Conservation (phyloP, 192 early-diverging fungal species). For the Coemansia sp. region DNA sequence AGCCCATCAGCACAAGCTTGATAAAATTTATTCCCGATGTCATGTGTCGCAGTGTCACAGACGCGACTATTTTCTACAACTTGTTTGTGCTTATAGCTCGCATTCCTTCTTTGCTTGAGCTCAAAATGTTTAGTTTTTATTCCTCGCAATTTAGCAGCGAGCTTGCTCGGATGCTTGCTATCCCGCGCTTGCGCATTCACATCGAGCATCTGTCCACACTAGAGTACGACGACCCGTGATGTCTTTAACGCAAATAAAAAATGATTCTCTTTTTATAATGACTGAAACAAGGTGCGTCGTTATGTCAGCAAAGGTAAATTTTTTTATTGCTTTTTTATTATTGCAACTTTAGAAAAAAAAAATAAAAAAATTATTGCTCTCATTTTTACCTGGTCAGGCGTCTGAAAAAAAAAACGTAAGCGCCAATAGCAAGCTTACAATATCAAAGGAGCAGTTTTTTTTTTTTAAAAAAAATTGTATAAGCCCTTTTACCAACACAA, state of each 20-base stretch:
- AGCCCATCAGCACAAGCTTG: constrained; percentile 37
- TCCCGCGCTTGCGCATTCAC: constrained; percentile 22
- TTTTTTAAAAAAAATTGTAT: background rate
- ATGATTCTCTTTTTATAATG: background rate
- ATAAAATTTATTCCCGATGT: constrained; percentile 33
- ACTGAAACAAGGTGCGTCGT: background rate
- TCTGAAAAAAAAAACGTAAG: background rate
- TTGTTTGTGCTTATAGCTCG: constrained; percentile 36
- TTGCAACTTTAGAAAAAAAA: background rate
- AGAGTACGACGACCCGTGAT: constrained; percentile 12
- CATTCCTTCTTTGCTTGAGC: constrained; percentile 31
- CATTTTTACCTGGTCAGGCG: background rate
- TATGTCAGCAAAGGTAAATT: no score
- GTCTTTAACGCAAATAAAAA: background rate
- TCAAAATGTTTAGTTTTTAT: constrained; percentile 40
- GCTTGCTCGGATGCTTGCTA: constrained; percentile 33
- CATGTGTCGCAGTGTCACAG: constrained; percentile 21
- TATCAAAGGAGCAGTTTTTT: background rate
- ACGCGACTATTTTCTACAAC: constrained; percentile 40
- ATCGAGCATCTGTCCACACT: constrained; percentile 32
- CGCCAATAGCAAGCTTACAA: no score
- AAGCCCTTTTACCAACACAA: no score
- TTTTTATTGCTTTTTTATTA: background rate
- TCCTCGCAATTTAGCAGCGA: constrained; percentile 28
- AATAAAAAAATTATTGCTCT: no score